phyloP scores from a whole-genome alignment of 495 filamentous ascomycete genomes.

The Glutinoglossum americanum region DNA sequence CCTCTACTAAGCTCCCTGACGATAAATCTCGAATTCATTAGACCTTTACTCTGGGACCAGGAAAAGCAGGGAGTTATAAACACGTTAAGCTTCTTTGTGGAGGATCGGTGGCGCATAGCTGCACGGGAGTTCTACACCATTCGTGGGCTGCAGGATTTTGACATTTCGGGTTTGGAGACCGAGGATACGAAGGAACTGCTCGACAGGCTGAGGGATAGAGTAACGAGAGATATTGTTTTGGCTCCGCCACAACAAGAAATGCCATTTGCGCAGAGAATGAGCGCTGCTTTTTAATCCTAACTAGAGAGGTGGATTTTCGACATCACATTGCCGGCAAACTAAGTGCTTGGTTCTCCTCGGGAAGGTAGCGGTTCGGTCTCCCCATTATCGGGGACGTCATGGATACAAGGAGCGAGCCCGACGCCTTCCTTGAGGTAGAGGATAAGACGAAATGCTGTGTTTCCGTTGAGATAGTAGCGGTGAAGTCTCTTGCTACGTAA shows the following conservation, averaged over 20 bases:
- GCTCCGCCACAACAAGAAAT: neutral
- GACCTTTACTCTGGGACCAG: neutral
- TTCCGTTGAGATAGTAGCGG: slow-evolving; percentile 92
- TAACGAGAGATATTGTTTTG: neutral
- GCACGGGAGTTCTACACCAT: neutral
- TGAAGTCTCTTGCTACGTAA: slow-evolving; percentile 81
- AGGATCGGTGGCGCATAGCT: neutral
- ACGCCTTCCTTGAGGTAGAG: slow-evolving; percentile 53
- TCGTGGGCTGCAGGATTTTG: neutral
- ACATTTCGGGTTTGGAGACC: neutral
- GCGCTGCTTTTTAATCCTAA: neutral
- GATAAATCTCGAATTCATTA: neutral
- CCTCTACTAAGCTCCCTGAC: neutral
- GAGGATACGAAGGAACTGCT: neutral
- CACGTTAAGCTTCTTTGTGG: neutral
- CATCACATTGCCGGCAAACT: neutral
- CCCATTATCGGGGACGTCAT: slow-evolving; percentile 3
- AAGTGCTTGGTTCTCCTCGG: neutral
- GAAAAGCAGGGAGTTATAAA: neutral
- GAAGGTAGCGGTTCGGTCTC: neutral
- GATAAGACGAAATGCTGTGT: slow-evolving; percentile 75
- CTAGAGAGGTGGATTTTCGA: neutral
- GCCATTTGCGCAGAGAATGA: neutral
- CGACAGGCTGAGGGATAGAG: neutral
- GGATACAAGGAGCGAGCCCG: slow-evolving; percentile 20